A percentile compares a stretch with the other conserved stretches of the same genome.
These are phyloP conservation scores for Boletus vinaceobasis DNA, from an alignment of 768 basidiomycete species.

Conservation along the genomic window DNA sequence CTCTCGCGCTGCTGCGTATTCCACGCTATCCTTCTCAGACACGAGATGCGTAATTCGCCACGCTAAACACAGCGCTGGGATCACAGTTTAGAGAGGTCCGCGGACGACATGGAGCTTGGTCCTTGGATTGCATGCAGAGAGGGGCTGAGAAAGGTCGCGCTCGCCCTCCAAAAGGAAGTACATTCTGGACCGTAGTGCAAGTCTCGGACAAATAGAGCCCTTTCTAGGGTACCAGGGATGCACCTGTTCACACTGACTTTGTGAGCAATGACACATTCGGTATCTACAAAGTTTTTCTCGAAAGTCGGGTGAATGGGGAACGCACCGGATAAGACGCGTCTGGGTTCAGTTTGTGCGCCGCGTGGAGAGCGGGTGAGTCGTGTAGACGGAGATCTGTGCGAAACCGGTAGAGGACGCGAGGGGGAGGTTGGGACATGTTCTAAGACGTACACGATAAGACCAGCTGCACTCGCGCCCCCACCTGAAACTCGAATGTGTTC, in stretches of 20 bases:
- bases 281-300: constrained; percentile 1
- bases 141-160: constrained; percentile 8
- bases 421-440: not conserved
- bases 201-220: constrained; percentile 1
- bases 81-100: constrained; percentile 16
- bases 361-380: not conserved
- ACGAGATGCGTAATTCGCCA: constrained; percentile 14
- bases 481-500: not conserved
- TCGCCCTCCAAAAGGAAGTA: constrained; percentile 13
- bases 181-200: constrained; percentile 3
- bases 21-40: constrained; percentile 5
- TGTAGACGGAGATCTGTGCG: constrained; percentile 13
- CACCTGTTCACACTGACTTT: constrained; percentile 8
- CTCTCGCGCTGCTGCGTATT: not conserved
- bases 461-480: not conserved
- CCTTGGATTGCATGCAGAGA: constrained; percentile 10
- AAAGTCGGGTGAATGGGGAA: not conserved
- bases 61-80: constrained; percentile 7
- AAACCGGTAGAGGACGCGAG: not conserved
- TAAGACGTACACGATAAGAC: not conserved
- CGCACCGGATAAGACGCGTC: constrained; percentile 9
- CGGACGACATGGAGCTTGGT: constrained; percentile 20
- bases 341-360: not conserved
- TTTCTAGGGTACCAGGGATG: not conserved
- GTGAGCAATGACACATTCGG: not conserved